A percentile compares a stretch with the other conserved stretches of the same genome.
Conservation (phyloP, 2,329 filamentous ascomycete genomes). For the Diaporthe sp. region DNA sequence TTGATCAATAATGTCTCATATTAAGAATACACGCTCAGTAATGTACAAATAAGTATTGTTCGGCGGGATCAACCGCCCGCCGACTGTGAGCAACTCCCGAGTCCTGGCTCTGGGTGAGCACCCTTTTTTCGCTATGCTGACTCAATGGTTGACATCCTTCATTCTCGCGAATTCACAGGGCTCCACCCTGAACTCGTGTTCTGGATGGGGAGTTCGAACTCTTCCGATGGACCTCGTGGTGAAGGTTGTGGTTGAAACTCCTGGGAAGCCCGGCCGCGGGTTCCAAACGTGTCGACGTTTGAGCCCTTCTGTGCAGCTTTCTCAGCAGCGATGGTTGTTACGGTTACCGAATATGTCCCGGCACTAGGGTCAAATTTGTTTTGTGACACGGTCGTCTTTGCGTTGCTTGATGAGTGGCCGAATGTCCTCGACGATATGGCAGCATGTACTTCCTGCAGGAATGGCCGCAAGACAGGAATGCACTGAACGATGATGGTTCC, state of each 20-base stretch:
- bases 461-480: constrained; percentile 31
- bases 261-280: not conserved
- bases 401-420: not conserved
- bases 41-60: not conserved
- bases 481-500: constrained; percentile 36
- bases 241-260: not conserved
- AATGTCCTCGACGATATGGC: constrained; percentile 6
- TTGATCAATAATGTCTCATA: constrained; percentile 5
- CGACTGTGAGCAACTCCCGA: constrained; percentile 7
- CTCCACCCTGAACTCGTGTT: constrained; percentile 3
- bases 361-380: constrained; percentile 12
- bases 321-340: not conserved
- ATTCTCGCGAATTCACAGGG: not conserved
- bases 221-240: constrained; percentile 9
- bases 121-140: not conserved
- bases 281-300: not conserved
- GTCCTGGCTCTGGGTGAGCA: constrained; percentile 5
- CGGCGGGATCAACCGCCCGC: not conserved
- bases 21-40: constrained; percentile 15
- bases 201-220: constrained; percentile 15
- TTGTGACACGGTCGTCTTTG: constrained; percentile 2
- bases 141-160: not conserved
- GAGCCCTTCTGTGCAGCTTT: constrained; percentile 14
- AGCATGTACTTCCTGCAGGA: constrained; percentile 23
- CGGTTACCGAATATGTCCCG: constrained; percentile 18